Evolutionary conservation across 2,329 filamentous ascomycete species (phyloP).

Genomic region (Annulohypoxylon truncatum): DNA sequence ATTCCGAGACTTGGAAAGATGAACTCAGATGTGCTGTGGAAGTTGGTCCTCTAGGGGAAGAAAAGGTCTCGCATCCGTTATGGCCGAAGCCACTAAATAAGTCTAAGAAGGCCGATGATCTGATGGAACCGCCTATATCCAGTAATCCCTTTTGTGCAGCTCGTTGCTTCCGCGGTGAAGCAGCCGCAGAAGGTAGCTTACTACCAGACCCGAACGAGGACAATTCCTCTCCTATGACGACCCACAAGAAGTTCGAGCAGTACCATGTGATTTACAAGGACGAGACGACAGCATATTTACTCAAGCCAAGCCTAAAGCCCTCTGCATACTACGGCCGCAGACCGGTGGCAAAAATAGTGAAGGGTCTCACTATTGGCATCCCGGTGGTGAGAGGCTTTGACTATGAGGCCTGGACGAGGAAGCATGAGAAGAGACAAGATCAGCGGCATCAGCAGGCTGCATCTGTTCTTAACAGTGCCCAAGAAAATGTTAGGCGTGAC

Average conservation of each 20-base stretch:
- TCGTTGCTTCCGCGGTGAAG: slow-evolving; percentile 69
- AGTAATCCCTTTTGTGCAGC: slow-evolving; percentile 69
- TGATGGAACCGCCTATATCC: slow-evolving; percentile 58
- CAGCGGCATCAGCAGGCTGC: slow-evolving; percentile 46
- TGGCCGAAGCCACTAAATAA: slow-evolving; percentile 73
- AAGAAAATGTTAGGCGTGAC: slow-evolving; percentile 36
- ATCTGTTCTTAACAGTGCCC: slow-evolving; percentile 46
- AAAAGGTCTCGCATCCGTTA: slow-evolving; percentile 86
- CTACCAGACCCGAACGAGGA: slow-evolving; percentile 50
- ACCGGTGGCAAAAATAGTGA: slow-evolving; percentile 86
- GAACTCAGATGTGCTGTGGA: slow-evolving; percentile 91
- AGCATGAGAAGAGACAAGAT: slow-evolving; percentile 65
- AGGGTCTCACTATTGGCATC: slow-evolving; percentile 83
- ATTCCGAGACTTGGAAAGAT: slow-evolving; percentile 92
- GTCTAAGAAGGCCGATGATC: slow-evolving; percentile 50
- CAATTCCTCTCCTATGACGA: slow-evolving; percentile 57
- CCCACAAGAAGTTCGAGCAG: slow-evolving; percentile 71
- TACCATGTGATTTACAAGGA: slow-evolving; percentile 91
- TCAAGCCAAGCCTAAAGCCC: slow-evolving; percentile 86
- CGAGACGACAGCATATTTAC: slow-evolving; percentile 78
- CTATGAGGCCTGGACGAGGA: slow-evolving; percentile 76
- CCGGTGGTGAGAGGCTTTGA: slow-evolving; percentile 92
- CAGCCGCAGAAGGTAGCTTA: slow-evolving; percentile 63
- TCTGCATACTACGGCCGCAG: slow-evolving; percentile 86
- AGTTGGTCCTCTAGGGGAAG: slow-evolving; percentile 88